Evolutionary conservation across 2,329 filamentous ascomycete species (phyloP), one percentile per base, ranked within the genome.

Genomic region (Penicillium digitatum): DNA sequence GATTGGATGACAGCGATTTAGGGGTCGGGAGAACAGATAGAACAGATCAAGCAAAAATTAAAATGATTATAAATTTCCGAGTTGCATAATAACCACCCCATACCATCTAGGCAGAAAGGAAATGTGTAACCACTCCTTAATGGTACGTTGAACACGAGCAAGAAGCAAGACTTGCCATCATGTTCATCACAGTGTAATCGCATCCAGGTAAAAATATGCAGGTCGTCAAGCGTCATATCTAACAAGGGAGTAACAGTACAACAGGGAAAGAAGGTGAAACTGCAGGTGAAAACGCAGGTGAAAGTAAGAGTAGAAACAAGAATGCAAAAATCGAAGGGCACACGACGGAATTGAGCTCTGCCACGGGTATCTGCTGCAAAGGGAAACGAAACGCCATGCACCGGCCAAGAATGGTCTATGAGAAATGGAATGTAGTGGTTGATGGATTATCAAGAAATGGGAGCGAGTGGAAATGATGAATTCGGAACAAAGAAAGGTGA

Each of bases 351-450:
- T 45, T 53, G 54, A 57, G 43, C 34, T 53, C 53, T 62, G 51
- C 47, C 59, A 54, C 44, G 60, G 62, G 63, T 64, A 64, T 64
- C 55, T 62, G 62, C 53, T 37, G 32, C 47, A 44, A 55, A 51
- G 54, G 37, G 51, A 60, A 52, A 57, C 48, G 55, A 48, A 64
- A 65, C 62, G 63, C 62, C 60, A 56, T 55, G 48, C 54, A 60
- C 52, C 58, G 32, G 47, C 38, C 42, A 55, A 40, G 50, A 58
- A 53, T 44, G 50, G 27, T 48, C 40, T 54, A 61, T 48, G 51
- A 51, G 52, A 35, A 51, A 38, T 27, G 44, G 52, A 29, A n/a
- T 38, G 32, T 34, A 12, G 48, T 26, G 40, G 34, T 27, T 29
- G 46, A n/a, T 24, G 47, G 38, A 10, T 16, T 18, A 26, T 27